Evolutionary conservation across 2,329 filamentous ascomycete genomes (phyloP).

Genomic region (Cercospora brassicicola): DNA sequence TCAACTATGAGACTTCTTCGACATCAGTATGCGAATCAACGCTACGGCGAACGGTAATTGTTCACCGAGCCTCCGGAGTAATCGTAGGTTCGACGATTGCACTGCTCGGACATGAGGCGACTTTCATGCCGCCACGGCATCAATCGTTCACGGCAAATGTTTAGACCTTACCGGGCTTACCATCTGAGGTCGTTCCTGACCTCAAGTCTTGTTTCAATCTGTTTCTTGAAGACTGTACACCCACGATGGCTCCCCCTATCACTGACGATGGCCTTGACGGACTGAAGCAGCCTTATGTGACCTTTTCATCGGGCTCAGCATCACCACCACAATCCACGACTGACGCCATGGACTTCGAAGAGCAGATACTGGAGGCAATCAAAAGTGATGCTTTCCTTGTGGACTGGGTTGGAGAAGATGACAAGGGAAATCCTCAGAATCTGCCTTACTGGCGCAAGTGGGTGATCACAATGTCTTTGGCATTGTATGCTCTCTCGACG

Average conservation of each 20-base stretch:
- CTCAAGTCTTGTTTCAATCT: background rate
- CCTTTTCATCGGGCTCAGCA: background rate
- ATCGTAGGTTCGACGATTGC: background rate
- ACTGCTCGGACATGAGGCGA: background rate
- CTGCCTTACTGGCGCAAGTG: constrained; percentile 19
- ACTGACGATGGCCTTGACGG: background rate
- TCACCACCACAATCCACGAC: background rate
- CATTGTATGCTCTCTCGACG: constrained; percentile 15
- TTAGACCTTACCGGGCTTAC: background rate
- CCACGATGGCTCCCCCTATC: background rate
- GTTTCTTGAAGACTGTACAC: background rate
- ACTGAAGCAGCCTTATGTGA: background rate
- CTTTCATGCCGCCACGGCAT: background rate
- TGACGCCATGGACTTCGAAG: constrained; percentile 3
- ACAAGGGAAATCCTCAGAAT: constrained; percentile 19
- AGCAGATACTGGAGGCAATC: constrained; percentile 9
- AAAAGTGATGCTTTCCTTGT: constrained; percentile 14
- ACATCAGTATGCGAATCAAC: background rate
- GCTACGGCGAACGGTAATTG: background rate
- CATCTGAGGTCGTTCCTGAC: background rate
- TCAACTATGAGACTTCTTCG: background rate
- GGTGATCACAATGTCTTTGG: constrained; percentile 19
- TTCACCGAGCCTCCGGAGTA: background rate
- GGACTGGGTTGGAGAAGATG: constrained; percentile 19
- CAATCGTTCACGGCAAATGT: background rate